Evolutionary conservation across 805 yeast genomes (phyloP).

Genomic region (Ogataea polymorpha): DNA sequence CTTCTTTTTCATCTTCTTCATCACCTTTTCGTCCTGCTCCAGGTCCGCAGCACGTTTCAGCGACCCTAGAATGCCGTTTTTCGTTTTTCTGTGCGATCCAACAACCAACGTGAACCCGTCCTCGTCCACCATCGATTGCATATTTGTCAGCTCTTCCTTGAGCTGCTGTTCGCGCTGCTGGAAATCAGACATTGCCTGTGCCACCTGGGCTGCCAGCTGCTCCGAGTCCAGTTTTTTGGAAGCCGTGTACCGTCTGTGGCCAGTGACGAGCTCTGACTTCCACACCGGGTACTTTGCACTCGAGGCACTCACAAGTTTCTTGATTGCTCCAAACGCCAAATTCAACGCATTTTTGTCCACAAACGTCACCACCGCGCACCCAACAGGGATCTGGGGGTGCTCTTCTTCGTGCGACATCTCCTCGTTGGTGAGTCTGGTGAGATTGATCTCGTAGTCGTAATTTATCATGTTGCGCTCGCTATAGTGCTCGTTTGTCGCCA

Average conservation of each 20-base stretch:
- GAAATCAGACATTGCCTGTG: conserved; percentile 62
- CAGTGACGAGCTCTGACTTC: conserved; percentile 35
- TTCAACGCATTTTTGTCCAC: conserved; percentile 67
- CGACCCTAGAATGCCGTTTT: conserved; percentile 64
- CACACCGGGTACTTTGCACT: conserved; percentile 34
- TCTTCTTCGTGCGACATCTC: conserved; percentile 32
- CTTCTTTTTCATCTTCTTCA: conserved; percentile 59
- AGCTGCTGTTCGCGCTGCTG: conserved; percentile 66
- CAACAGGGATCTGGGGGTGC: conserved; percentile 57
- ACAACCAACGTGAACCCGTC: conserved; percentile 94
- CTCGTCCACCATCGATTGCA: conserved; percentile 72
- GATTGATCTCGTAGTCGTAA: conserved; percentile 46
- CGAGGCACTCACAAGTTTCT: conserved; percentile 38
- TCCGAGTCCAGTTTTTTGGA: conserved; percentile 46
- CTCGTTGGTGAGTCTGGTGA: conserved; percentile 60
- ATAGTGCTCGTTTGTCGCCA: conserved; percentile 32
- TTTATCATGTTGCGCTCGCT: conserved; percentile 24
- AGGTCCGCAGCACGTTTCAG: conserved; percentile 29
- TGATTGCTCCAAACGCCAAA: conserved; percentile 62
- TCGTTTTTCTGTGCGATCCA: conserved; percentile 78
- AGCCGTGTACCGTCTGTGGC: conserved; percentile 42
- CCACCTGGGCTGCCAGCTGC: conserved; percentile 52
- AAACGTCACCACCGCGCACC: conserved; percentile 70
- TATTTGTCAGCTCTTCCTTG: conserved; percentile 49
- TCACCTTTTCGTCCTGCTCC: conserved; percentile 34